Evolutionary conservation across 2,329 filamentous ascomycete genomes (phyloP).

Genomic region (Colletotrichum theobromicola): DNA sequence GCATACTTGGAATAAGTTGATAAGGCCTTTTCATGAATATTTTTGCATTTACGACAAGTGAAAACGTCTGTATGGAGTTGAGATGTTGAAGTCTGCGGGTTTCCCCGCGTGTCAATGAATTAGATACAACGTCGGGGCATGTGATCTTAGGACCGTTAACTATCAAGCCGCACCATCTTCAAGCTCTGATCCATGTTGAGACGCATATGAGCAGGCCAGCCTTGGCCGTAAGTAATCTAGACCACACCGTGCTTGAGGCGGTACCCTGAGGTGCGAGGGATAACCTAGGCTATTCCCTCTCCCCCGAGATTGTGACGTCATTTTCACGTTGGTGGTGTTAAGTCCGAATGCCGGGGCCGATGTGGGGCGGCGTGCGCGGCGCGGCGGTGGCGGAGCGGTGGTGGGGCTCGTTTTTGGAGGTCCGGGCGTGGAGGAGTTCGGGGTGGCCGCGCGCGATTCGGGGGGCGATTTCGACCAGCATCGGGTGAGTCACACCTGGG

Average conservation of each 20-base stretch:
- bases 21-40: not conserved
- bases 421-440: not conserved
- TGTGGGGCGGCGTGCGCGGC: not conserved
- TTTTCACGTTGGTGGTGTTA: not conserved
- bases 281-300: not conserved
- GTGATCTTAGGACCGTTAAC: not conserved
- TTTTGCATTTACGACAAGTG: not conserved
- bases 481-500: not conserved
- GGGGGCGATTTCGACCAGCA: no score
- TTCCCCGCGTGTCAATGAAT: not conserved
- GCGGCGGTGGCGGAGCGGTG: not conserved
- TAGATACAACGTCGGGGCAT: not conserved
- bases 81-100: accelerated
- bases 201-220: not conserved
- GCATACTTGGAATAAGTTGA: not conserved
- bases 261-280: not conserved
- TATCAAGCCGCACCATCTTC: not conserved
- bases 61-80: no score
- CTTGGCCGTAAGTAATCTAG: not conserved
- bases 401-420: not conserved
- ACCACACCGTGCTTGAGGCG: not conserved
- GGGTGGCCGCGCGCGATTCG: not conserved
- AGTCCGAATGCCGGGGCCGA: not conserved
- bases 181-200: not conserved
- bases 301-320: not conserved